Conservation (phyloP, 2,329 filamentous ascomycete genomes). For the Allantophomopsis cytisporea region DNA sequence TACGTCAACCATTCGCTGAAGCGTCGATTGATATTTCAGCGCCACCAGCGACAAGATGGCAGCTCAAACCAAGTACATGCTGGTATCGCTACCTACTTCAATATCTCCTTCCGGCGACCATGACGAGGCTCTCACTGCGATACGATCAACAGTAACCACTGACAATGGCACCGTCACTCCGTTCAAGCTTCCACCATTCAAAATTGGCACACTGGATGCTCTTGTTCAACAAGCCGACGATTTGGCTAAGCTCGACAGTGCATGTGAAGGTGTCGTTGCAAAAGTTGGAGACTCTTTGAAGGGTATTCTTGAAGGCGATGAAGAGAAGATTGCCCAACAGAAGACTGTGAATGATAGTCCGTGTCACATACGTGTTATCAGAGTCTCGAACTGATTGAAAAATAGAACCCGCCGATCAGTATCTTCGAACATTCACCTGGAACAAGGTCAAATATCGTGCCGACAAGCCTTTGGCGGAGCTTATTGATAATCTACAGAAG, state of each 20-base stretch:
- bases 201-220: constrained; percentile 91
- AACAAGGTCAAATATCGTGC: constrained; percentile 96
- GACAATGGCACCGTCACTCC: constrained; percentile 65
- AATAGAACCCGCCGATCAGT: constrained; percentile 87
- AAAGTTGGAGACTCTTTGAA: constrained; percentile 46
- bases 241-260: constrained; percentile 70
- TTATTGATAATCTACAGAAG: constrained; percentile 83
- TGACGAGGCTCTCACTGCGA: constrained; percentile 67
- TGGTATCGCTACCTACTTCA: constrained; percentile 80
- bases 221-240: constrained; percentile 95
- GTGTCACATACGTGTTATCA: constrained; percentile 45
- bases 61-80: constrained; percentile 50
- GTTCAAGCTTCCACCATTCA: constrained; percentile 86
- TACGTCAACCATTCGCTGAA: no score
- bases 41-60: constrained; percentile 9
- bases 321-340: constrained; percentile 55
- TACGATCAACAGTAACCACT: constrained; percentile 57
- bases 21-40: no score
- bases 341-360: constrained; percentile 72
- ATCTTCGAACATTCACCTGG: constrained; percentile 81
- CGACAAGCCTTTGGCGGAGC: constrained; percentile 77
- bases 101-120: constrained; percentile 70
- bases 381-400: not conserved
- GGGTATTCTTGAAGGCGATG: constrained; percentile 18
- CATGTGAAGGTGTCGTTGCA: constrained; percentile 68